Base-by-base conservation (phyloP, 2,329 filamentous ascomycete genomes). In the Rhytidhysteron rufulum region DNA sequence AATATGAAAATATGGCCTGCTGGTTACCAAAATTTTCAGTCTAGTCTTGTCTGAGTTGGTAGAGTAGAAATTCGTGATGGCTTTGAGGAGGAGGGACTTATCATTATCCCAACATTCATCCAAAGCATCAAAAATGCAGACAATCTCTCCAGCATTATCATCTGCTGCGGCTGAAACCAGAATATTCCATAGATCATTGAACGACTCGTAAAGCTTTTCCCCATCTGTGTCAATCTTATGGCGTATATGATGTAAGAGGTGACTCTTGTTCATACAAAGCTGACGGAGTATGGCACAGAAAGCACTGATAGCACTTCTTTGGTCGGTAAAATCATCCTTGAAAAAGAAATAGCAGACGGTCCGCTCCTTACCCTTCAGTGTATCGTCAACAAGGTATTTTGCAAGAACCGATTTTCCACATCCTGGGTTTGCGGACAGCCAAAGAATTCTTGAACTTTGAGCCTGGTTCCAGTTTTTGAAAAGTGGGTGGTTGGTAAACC, bases 371-470 rank as follows among this genome's bases (percentile, higher is more conserved):
- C 7, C 41, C 15, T 38, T 32, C 6, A 67, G 42, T 21, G 57
- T 48, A 2, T 56, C 20, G 34, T 69, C 58, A 8, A 69, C 50
- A 1, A 70, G 49, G 3, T 54, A 60, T 47, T 50, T 57, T 0
- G 63, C 44, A 1, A 70, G 51, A 0, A 69, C 66, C 18, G 65
- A 69, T 43, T 69, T 70, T 5, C 67, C 65, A 42, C 63, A 69
- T 20, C 66, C 66, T 15, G 64, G 65, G 39, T 67, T 63, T 1
- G 66, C 66, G 11, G 63, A 66, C 5, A 69, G 50, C 66, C 58
- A 68, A 17, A 70, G 58, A 16, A 69, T 50, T 40, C 54, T 47
- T 27, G 56, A 44, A 3, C 21, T 6, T 1, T 6, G 2, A 24
- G 39, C 58, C 4, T 51, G 16, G 24, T 10, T 43, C 64, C 60